These are phyloP conservation scores for Magnolia kwangsiensis DNA, from an alignment of 164 flowering plant genomes.

Conservation along the genomic window DNA sequence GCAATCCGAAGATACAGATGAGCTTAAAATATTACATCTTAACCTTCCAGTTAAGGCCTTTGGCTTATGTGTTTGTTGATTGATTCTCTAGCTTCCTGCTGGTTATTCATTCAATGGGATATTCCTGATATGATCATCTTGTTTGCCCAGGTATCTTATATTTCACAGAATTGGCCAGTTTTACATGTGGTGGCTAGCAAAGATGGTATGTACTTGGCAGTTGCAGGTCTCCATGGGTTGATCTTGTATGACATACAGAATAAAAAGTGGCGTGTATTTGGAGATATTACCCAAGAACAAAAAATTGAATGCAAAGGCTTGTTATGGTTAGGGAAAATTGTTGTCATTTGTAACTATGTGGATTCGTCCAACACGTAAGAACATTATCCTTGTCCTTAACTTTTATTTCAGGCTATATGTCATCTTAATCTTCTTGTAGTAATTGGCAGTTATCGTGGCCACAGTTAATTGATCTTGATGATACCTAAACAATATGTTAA, in stretches of 20 bases:
- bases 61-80: slow-evolving; percentile 1
- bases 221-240: slow-evolving; percentile 93
- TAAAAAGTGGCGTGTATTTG: slow-evolving; percentile 92
- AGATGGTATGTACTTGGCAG: slow-evolving; percentile 95
- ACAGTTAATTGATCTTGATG: neutral
- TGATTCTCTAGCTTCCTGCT: slow-evolving; percentile 2
- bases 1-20: slow-evolving; percentile 92
- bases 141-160: slow-evolving; percentile 71
- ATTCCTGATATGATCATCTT: slow-evolving; percentile 17
- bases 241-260: slow-evolving; percentile 77
- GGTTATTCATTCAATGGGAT: neutral
- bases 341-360: slow-evolving; percentile 86
- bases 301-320: slow-evolving; percentile 92
- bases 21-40: slow-evolving; percentile 79
- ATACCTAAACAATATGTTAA: neutral
- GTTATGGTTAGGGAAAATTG: slow-evolving; percentile 93
- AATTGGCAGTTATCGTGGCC: neutral
- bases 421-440: neutral
- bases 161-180: slow-evolving; percentile 97
- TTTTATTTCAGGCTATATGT: neutral
- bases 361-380: slow-evolving; percentile 83
- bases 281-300: slow-evolving; percentile 94
- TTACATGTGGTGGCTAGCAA: slow-evolving; percentile 88
- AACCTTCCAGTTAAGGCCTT: slow-evolving; percentile 87
- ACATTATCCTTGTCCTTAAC: slow-evolving; percentile 7